Evolutionary conservation across 2,329 filamentous ascomycete genomes (phyloP), one percentile per base, ranked within the genome.

Genomic region (Phialophora tarda): DNA sequence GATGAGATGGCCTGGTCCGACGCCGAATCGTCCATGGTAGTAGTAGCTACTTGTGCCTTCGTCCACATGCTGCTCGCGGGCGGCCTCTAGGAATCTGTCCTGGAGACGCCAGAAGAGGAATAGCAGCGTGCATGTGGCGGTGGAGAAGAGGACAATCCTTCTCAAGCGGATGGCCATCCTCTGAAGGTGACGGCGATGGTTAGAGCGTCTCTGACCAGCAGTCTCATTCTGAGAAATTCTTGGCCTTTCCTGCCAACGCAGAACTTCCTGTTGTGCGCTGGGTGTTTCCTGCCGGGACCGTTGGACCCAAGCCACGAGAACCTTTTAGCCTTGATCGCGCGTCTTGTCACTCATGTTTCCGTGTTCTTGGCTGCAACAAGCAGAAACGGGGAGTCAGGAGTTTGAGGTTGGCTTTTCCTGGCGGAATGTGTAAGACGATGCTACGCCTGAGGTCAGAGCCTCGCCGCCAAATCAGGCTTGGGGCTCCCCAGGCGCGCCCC

Each of bases 131-230:
- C 53, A 55, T n/a, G 53, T n/a, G 24, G 28, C 53, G n/a, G 17
- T 34, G 11, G 28, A 26, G 12, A 55, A 30, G 53, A 58, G 24
- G n/a, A 32, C 21, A 17, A 44, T 32, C 38, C 60, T 34, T 48
- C 53, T 48, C 10, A 32, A 28, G 28, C 60, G 34, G 11, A 62
- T 14, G 21, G 38, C 60, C 60, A 62, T 62, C n/a, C n/a, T n/a
- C 17, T 28, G 44, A 44, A 44, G 38, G n/a, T 54, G 47, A 44
- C 10, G 47, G 26, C 21, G 28, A 34, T 17, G 8, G 8, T 12
- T 28, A 14, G 14, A 24, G 48, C 3, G 48, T 28, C 48, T 10
- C 10, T n/a, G 14, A 51, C 24, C 10, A 21, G 53, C 53, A 17
- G n/a, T 30, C 12, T 26, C 51, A 54, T 54, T 54, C 21, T 50